Base-by-base conservation (phyloP, 352 stramenopile genomes). In the Thalassiosira sp. region DNA sequence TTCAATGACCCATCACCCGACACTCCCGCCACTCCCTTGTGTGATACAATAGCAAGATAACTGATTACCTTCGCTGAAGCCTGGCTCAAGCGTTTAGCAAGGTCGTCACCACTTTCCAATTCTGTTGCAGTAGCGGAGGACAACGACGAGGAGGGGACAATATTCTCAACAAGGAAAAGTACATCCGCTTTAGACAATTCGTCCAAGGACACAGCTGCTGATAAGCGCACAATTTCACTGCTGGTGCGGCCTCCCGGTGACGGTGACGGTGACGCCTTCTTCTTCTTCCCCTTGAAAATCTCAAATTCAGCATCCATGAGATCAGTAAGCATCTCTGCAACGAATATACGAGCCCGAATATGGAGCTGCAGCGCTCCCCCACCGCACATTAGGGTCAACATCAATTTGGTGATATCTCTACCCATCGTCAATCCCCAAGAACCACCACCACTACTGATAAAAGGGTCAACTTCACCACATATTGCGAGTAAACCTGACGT, bases 131-230 rank as follows among this genome's bases (percentile, higher is more conserved):
- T n/a, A n/a, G n/a, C n/a, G n/a, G n/a, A n/a, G n/a, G n/a, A n/a
- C n/a, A n/a, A n/a, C n/a, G n/a, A n/a, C 3, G 16, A 6, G 1
- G 27, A 61, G 13, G 2, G 27, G 10, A 40, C 27, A 64, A 62
- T 25, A 52, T 67, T 73, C 10, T 74, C 22, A 6, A 81, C 27
- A 11, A 86, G 65, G 11, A 52, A 51, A n/a, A 69, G 37, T 35
- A 80, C 20, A 67, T 78, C 63, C 7, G 78, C 66, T 20, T 46
- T 59, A 11, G 72, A 74, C 45, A 81, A 54, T 2, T 70, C 45
- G 57, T 81, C 60, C 35, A 86, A 56, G 18, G 68, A 46, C 53
- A 64, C 16, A 10, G 65, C 73, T 10, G 45, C 45, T 5, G 48
- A n/a, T 25, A 40, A 5, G 28, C 66, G 57, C 6, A 81, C 63